These are phyloP conservation scores for Stachybotrys echinatus DNA, from an alignment of 2,329 filamentous ascomycete genomes.

Conservation along the genomic window DNA sequence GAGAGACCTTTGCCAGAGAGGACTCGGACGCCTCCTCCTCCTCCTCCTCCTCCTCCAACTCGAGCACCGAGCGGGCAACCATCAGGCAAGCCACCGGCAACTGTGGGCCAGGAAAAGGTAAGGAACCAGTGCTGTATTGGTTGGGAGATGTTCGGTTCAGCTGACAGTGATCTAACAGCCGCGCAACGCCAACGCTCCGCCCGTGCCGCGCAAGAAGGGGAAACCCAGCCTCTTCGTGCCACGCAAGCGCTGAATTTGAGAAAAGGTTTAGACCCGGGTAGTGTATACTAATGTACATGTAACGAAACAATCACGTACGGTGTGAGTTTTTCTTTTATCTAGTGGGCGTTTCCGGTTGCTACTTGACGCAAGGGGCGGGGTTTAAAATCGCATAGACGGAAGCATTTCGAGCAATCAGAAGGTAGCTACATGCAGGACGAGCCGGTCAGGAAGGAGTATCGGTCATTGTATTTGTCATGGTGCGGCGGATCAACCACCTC, in stretches of 20 bases:
- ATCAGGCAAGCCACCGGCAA: conserved; percentile 8
- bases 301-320: too few relatives aligned
- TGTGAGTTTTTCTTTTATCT: too few relatives aligned
- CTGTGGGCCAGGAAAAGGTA: conserved; percentile 14
- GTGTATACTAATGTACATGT: not conserved
- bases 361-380: too few relatives aligned
- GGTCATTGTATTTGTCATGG: too few relatives aligned
- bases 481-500: too few relatives aligned
- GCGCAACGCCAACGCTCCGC: conserved; percentile 16
- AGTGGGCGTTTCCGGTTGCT: not conserved
- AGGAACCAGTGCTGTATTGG: not conserved
- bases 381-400: too few relatives aligned
- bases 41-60: conserved; percentile 6
- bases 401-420: too few relatives aligned
- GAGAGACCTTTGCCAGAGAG: conserved; percentile 30
- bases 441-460: too few relatives aligned
- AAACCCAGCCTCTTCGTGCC: conserved; percentile 41
- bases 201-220: conserved; percentile 29
- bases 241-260: conserved; percentile 22
- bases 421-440: too few relatives aligned
- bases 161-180: conserved; percentile 10
- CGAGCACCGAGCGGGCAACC: conserved; percentile 15
- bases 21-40: conserved; percentile 6
- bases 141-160: conserved; percentile 1
- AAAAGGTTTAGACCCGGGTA: not conserved